A percentile compares a stretch with the other conserved stretches of the same genome.
Conservation (phyloP, 768 basidiomycete genomes). For the Suillus bovinus region DNA sequence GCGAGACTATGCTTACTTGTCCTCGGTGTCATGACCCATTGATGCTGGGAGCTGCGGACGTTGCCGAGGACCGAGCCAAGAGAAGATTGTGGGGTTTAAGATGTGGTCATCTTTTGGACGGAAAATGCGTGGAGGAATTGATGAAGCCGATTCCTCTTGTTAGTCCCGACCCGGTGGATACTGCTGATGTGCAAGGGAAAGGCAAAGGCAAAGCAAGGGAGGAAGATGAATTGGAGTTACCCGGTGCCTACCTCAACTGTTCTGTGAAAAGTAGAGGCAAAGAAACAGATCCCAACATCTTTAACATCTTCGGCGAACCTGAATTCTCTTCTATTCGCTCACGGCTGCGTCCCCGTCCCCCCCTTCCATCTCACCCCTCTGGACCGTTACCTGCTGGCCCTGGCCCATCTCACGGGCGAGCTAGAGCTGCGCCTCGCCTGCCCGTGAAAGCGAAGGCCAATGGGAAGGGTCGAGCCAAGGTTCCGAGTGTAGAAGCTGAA, state of each 20-base stretch:
- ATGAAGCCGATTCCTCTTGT: constrained; percentile 41
- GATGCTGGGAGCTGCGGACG: constrained; percentile 49
- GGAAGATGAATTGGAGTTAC: neutral
- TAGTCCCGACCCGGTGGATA: constrained; percentile 6
- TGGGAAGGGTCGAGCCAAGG: constrained; percentile 37
- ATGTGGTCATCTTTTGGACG: constrained; percentile 80
- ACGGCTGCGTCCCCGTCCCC: constrained; percentile 52
- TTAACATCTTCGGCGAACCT: constrained; percentile 3
- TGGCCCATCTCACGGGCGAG: constrained; percentile 6
- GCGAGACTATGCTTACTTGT: constrained; percentile 57
- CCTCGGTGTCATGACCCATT: constrained; percentile 68
- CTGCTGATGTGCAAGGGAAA: constrained; percentile 42
- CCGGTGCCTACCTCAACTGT: neutral
- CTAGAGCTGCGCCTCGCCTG: constrained; percentile 6
- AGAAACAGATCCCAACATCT: constrained; percentile 24
- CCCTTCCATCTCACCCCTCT: constrained; percentile 13
- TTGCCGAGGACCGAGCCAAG: constrained; percentile 45
- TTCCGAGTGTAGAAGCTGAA: constrained; percentile 43
- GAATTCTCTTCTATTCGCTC: constrained; percentile 50
- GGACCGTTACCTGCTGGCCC: constrained; percentile 9
- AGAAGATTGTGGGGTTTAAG: constrained; percentile 68
- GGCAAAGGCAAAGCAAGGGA: constrained; percentile 20
- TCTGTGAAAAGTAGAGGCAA: constrained; percentile 35
- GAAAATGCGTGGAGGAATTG: constrained; percentile 65
- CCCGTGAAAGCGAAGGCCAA: constrained; percentile 27